Conservation (phyloP, 2,329 filamentous ascomycete genomes). For the Penicillium sclerotiorum region DNA sequence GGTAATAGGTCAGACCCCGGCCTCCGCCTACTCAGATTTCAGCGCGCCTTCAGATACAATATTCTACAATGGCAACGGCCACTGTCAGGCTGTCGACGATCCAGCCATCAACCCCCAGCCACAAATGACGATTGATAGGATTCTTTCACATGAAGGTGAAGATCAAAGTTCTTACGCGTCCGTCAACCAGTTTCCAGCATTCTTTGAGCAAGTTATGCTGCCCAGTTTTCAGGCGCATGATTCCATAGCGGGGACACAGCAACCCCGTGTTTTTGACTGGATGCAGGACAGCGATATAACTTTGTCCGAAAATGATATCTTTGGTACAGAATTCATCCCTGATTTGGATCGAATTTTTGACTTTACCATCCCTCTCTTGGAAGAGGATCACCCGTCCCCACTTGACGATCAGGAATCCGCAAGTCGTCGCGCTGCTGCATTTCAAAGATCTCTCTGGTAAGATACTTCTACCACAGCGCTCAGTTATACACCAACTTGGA, state of each 20-base stretch:
- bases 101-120: background rate
- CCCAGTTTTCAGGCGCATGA: constrained; percentile 2
- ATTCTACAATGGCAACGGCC: constrained; percentile 5
- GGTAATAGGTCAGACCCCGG: constrained; percentile 3
- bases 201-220: constrained; percentile 22
- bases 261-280: constrained; percentile 18
- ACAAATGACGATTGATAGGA: background rate
- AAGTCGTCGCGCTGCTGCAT: constrained; percentile 17
- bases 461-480: background rate
- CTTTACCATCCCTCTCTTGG: background rate
- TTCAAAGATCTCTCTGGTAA: constrained; percentile 17
- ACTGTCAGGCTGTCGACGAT: too few relatives aligned
- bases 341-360: constrained; percentile 16
- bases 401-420: constrained; percentile 15
- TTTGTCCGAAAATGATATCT: constrained; percentile 10
- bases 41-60: constrained; percentile 1
- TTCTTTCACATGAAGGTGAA: background rate
- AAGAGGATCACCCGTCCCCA: constrained; percentile 1
- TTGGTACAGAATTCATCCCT: constrained; percentile 17
- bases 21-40: constrained; percentile 11
- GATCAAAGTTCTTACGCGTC: background rate
- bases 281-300: constrained; percentile 16
- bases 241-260: constrained; percentile 7
- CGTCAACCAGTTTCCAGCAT: constrained; percentile 14
- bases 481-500: too few relatives aligned